Evolutionary conservation across 306 rosid genomes (phyloP), one percentile per base, ranked within the genome.

Genomic region (Inga oerstediana): DNA sequence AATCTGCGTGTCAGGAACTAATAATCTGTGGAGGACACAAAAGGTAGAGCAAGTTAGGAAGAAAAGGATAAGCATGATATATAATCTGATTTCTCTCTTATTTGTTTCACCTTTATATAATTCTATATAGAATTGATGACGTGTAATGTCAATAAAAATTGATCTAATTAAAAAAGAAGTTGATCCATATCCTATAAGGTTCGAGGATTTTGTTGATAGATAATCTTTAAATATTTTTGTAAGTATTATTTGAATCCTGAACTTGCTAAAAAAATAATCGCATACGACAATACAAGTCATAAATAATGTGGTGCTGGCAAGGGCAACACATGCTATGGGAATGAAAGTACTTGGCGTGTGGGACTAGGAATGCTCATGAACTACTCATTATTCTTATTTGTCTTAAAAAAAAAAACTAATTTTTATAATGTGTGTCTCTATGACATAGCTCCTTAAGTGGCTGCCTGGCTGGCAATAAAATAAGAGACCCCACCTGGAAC

Each of bases 281-380:
- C 39, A 45, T 49, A 46, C 30, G 35, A 30, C 79, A 32, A 39
- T 51, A 3, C 14, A 46, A 8, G 65, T 20, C 14, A 35, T 62
- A 11, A 62, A 62, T 24, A 62, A 65, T 56, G 39, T 3, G 45
- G 17, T 72, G 64, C 19, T 41, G 19, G 62, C 51, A 3, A 20
- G 74, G 52, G 32, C 35, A 22, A 74, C 79, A 73, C 71, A 32
- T 74, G 77, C 58, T 62, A 32, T 17, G 27, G 74, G 3, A 64
- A 10, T 15, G 34, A 72, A 72, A 72, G 39, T 72, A 24, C 39
- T 72, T 72, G 76, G n/a, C 76, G 48, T 54, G 46, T 75, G 24
- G 76, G 39, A 24, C 58, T 45, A 22, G 37, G 41, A 72, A 14
- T 22, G 39, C n/a, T 44, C 15, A 45, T 45, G 30, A 71, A 22